Evolutionary conservation across 2,329 filamentous ascomycete genomes (phyloP).

Genomic region (Aaosphaeria pasadenensis): DNA sequence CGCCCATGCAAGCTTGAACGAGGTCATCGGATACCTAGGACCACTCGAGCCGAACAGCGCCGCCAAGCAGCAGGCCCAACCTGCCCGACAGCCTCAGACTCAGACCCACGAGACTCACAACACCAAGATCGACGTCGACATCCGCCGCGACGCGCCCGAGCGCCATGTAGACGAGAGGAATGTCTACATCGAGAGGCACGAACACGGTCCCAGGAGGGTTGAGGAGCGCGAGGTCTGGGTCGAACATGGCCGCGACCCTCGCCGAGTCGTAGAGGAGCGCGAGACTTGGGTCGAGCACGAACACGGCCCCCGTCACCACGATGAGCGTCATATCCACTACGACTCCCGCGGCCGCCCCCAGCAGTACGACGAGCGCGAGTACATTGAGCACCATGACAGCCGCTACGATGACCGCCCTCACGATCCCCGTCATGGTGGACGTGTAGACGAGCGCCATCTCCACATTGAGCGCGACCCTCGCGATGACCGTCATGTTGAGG

Average conservation of each 20-base stretch:
- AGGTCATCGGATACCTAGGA: conserved; percentile 35
- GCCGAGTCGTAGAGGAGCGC: conserved; percentile 4
- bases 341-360: conserved; percentile 15
- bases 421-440: background rate
- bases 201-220: conserved; percentile 12
- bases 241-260: conserved; percentile 13
- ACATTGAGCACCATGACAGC: conserved; percentile 7
- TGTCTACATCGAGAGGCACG: conserved; percentile 25
- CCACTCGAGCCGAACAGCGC: conserved; percentile 33
- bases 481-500: conserved; percentile 18
- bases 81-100: conserved; percentile 5
- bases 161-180: conserved; percentile 20
- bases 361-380: conserved; percentile 25
- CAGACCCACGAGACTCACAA: conserved; percentile 8
- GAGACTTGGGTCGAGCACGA: conserved; percentile 15
- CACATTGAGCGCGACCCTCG: conserved; percentile 22
- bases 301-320: conserved; percentile 5
- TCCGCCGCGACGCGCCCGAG: conserved; percentile 1
- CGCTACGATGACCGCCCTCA: conserved; percentile 5
- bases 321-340: conserved; percentile 1
- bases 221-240: conserved; percentile 10
- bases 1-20: conserved; percentile 32
- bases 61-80: conserved; percentile 16
- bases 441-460: conserved; percentile 16
- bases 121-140: conserved; percentile 27